Percentiles rank a stretch among this genome's conserved stretches.
Conservation (phyloP, 2,329 filamentous ascomycete genomes). For the Iodosphaeria phyllophila region DNA sequence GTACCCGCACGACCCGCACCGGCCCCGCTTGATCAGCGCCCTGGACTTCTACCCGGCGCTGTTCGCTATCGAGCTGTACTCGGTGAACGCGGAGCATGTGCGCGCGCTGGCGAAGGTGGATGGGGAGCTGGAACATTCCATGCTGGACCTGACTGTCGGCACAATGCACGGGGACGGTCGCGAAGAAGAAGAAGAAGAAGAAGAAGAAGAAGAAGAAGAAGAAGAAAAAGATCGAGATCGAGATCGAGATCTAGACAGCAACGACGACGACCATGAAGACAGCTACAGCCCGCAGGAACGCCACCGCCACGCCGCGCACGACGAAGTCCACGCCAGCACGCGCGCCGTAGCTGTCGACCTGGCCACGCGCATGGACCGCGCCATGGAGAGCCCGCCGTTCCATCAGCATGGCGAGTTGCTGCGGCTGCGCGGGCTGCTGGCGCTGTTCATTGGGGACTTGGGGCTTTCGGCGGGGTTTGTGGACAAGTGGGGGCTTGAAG, state of each 20-base stretch:
- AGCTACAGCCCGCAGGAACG: neutral
- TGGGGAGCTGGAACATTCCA: slow-evolving; percentile 5
- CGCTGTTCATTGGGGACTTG: slow-evolving; percentile 59
- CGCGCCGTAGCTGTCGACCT: slow-evolving; percentile 42
- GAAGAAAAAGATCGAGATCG: slow-evolving; percentile 7
- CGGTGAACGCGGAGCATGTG: slow-evolving; percentile 38
- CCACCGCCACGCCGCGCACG: slow-evolving; percentile 12
- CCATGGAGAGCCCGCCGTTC: slow-evolving; percentile 53
- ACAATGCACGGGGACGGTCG: neutral
- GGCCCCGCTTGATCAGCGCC: slow-evolving; percentile 40
- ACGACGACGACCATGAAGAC: slow-evolving; percentile 1
- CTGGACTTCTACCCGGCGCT: slow-evolving; percentile 68
- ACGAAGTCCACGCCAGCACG: slow-evolving; percentile 28
- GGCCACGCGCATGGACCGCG: slow-evolving; percentile 47
- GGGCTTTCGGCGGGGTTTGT: slow-evolving; percentile 20
- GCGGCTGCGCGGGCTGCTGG: slow-evolving; percentile 53
- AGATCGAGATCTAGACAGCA: slow-evolving; percentile 2
- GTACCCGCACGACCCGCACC: slow-evolving; percentile 47
- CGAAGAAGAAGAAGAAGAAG: slow-evolving; percentile 7
- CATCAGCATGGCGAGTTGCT: slow-evolving; percentile 48
- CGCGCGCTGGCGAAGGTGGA: slow-evolving; percentile 9
- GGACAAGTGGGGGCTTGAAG: slow-evolving; percentile 2
- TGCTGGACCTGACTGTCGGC: neutral
- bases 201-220: slow-evolving; percentile 6
- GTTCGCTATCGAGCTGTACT: slow-evolving; percentile 66